Evolutionary conservation across 2,329 filamentous ascomycete genomes (phyloP).

Genomic region (Aspergillus fructus): DNA sequence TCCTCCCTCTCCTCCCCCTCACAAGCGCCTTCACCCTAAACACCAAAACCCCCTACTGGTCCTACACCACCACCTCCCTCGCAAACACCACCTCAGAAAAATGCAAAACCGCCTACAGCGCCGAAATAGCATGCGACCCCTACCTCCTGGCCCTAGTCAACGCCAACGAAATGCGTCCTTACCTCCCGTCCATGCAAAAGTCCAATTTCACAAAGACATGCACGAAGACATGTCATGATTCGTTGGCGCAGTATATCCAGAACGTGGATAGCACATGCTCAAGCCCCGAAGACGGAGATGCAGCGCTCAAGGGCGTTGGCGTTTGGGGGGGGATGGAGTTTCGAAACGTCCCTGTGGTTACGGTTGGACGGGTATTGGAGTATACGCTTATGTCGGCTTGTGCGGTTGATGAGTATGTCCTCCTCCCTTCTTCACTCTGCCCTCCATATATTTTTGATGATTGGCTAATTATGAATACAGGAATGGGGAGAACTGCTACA

Average conservation of each 20-base stretch:
- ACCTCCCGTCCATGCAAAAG: background rate
- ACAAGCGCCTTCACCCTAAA: no score
- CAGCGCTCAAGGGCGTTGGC: background rate
- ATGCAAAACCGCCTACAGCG: slow-evolving; percentile 16
- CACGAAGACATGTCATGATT: slow-evolving; percentile 9
- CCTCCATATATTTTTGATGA: no score
- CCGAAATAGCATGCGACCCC: slow-evolving; percentile 11
- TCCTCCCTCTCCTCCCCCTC: no score
- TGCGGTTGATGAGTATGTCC: slow-evolving; percentile 11
- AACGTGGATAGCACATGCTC: slow-evolving; percentile 8
- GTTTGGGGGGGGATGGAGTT: background rate
- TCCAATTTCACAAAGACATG: slow-evolving; percentile 10
- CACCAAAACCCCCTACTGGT: background rate
- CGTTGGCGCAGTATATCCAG: slow-evolving; percentile 6
- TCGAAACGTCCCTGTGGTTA: slow-evolving; percentile 5
- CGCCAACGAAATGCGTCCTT: background rate
- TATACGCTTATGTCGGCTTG: slow-evolving; percentile 12
- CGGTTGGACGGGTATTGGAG: slow-evolving; percentile 5
- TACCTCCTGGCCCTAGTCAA: slow-evolving; percentile 7
- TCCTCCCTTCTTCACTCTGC: background rate
- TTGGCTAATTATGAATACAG: background rate
- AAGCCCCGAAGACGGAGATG: slow-evolving; percentile 3
- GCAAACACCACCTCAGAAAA: slow-evolving; percentile 10
- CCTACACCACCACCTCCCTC: slow-evolving; percentile 10
- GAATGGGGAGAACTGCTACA: slow-evolving; percentile 6